A percentile compares a stretch with the other conserved stretches of the same genome.
phyloP scores from a whole-genome alignment of 2,329 filamentous ascomycete genomes.

The Pyricularia grisea region DNA sequence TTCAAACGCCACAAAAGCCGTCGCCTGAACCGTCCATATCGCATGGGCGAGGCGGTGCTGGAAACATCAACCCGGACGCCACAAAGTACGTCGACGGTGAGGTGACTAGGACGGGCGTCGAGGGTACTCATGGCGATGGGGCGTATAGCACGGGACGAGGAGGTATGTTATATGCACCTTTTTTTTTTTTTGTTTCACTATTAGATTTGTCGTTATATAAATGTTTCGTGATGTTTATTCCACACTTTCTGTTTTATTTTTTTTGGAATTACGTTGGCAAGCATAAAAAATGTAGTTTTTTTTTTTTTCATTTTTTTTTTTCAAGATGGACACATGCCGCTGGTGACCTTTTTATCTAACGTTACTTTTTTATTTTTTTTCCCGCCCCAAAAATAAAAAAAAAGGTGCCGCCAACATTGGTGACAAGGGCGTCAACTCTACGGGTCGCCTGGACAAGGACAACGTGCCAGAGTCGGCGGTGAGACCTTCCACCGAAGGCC shows the following conservation, averaged over 20 bases:
- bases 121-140: conserved; percentile 48
- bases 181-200: conserved; percentile 9
- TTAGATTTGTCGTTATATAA: not conserved
- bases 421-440: conserved; percentile 30
- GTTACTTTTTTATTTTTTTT: not conserved
- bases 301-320: no score
- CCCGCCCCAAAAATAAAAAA: not conserved
- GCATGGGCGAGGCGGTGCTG: conserved; percentile 51
- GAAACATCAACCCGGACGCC: conserved; percentile 49
- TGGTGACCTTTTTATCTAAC: not conserved
- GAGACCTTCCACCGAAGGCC: conserved; percentile 35
- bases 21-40: conserved; percentile 34
- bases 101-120: conserved; percentile 44
- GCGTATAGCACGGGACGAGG: conserved; percentile 50
- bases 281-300: no score
- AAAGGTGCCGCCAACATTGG: conserved; percentile 50
- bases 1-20: not conserved
- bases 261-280: not conserved
- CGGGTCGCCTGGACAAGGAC: conserved; percentile 38
- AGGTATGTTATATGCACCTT: conserved; percentile 29
- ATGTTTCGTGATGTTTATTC: no score
- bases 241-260: not conserved
- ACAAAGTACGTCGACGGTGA: conserved; percentile 54
- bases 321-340: no score
- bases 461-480: conserved; percentile 42